phyloP scores from a whole-genome alignment of 2,329 filamentous ascomycete species.

The Cladosporium sphaerospermum region DNA sequence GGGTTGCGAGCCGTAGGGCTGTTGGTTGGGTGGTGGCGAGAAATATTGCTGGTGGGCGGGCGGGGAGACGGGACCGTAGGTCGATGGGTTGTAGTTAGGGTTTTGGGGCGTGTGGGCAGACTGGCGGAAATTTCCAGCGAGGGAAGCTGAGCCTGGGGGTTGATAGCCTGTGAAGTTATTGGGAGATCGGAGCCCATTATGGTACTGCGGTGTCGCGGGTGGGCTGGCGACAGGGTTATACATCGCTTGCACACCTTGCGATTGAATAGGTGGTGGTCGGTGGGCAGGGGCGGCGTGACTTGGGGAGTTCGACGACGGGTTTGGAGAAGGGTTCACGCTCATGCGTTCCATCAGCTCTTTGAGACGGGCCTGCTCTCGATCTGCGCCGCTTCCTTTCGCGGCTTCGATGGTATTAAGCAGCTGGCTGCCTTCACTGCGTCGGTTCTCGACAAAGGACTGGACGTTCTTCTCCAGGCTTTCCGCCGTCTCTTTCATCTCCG shows the following conservation, averaged over 20 bases:
- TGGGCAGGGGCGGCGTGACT: constrained; percentile 27
- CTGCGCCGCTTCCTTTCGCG: constrained; percentile 62
- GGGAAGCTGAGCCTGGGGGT: constrained; percentile 2
- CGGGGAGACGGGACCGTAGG: constrained; percentile 42
- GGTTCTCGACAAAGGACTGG: constrained; percentile 92
- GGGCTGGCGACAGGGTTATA: constrained; percentile 47
- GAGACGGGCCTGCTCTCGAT: constrained; percentile 78
- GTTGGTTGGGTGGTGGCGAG: constrained; percentile 39
- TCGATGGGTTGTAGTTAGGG: constrained; percentile 40
- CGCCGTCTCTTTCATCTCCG: constrained; percentile 91
- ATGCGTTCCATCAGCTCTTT: constrained; percentile 91
- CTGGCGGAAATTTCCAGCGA: not conserved
- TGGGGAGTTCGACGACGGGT: constrained; percentile 37
- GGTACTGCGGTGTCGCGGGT: constrained; percentile 41
- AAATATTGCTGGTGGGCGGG: constrained; percentile 55
- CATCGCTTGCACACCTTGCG: constrained; percentile 37
- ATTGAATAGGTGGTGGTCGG: constrained; percentile 39
- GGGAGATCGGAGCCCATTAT: constrained; percentile 10
- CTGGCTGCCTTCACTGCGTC: constrained; percentile 82
- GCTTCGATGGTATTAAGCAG: constrained; percentile 83
- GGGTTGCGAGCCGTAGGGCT: constrained; percentile 37
- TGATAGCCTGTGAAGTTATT: constrained; percentile 4
- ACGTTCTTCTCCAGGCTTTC: constrained; percentile 93
- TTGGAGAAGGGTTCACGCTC: constrained; percentile 62
- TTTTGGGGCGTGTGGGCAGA: constrained; percentile 5